A percentile compares a stretch with the other conserved stretches of the same genome.
These are phyloP conservation scores for Coemansia erecta DNA, from an alignment of 192 early-diverging fungal species.

Conservation along the genomic window DNA sequence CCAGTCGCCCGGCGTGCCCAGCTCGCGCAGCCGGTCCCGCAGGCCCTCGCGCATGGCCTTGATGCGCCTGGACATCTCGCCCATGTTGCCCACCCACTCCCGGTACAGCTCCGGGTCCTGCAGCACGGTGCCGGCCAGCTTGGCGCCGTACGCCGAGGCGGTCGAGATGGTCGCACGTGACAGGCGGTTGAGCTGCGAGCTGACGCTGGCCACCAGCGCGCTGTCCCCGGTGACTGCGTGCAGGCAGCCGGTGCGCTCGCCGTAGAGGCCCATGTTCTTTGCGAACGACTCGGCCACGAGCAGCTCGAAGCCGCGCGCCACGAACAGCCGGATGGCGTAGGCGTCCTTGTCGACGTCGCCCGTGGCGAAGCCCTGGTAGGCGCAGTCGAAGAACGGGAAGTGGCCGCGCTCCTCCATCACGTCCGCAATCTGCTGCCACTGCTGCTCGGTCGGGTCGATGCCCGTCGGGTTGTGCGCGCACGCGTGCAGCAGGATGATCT, in stretches of 20 bases:
- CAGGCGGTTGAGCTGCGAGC: conserved; percentile 81
- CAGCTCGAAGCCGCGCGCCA: conserved; percentile 85
- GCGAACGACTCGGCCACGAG: conserved; percentile 91
- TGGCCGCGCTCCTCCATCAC: conserved; percentile 76
- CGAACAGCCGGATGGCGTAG: conserved; percentile 91
- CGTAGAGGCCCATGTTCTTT: conserved; percentile 99
- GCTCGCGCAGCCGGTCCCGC: conserved; percentile 60
- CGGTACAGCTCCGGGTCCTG: conserved; percentile 74
- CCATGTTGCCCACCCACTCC: conserved; percentile 81
- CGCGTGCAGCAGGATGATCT: conserved; percentile 89
- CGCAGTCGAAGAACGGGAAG: conserved; percentile 97
- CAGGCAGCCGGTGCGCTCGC: conserved; percentile 85
- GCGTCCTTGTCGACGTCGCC: conserved; percentile 91
- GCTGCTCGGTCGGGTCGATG: conserved; percentile 91
- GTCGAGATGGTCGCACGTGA: conserved; percentile 87
- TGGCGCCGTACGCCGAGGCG: conserved; percentile 85
- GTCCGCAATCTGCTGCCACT: conserved; percentile 91
- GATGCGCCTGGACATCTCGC: conserved; percentile 88
- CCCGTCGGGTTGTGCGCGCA: conserved; percentile 99
- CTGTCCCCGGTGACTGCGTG: conserved; percentile 66
- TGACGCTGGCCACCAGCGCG: conserved; percentile 58
- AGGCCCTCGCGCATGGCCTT: conserved; percentile 80
- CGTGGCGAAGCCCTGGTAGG: conserved; percentile 98
- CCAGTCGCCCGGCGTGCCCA: conserved; percentile 92
- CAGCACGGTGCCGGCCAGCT: conserved; percentile 80